Base-by-base conservation (phyloP, 2,329 filamentous ascomycete species). In the Pyrenochaeta sp. region DNA sequence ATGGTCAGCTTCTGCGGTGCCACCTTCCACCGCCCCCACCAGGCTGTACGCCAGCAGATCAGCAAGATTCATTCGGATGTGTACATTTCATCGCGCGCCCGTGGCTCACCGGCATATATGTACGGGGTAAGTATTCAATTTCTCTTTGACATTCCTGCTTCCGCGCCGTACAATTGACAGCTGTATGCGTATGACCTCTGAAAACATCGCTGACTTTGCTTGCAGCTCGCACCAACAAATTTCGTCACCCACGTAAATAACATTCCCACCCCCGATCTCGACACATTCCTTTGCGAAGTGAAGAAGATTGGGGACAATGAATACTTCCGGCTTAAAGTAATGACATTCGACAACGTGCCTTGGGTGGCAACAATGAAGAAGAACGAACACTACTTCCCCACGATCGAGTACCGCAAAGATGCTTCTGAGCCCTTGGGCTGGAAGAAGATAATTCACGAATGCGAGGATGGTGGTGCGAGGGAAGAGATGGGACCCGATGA, bases 311-410 rank as follows among this genome's bases (percentile, higher is more conserved):
- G 92, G 0, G 93, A 99, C 71, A 99, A 99, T 73, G 97, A 93
- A 1, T 99, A 99, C 80, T 99, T 99, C 88, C 89, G 95, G 19
- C 84, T 99, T 52, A 93, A 94, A 77, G 92, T 95, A n/a, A 92
- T 98, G 77, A 98, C 95, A 0, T 99, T 99, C 73, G 95, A 99
- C 77, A 96, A 96, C 72, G 93, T 99, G 9, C 94, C 94, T 3
- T 99, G 95, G 93, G 93, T 99, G n/a, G 92, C 96, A 39, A 99
- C 95, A 8, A 97, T 99, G 91, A 99, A 99, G 88, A 98, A 98
- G 86, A 97, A 97, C 69, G 94, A 99, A 75, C 95, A 99, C 79
- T 99, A 99, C 77, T 90, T 89, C 79, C 86, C 87, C 2, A 89
- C 88, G 59, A 85, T 88, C 30, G 87, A 89, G 75, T 89, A 88